Conservation (phyloP, 2,329 filamentous ascomycete species). For the Neofusicoccum umdonicola region DNA sequence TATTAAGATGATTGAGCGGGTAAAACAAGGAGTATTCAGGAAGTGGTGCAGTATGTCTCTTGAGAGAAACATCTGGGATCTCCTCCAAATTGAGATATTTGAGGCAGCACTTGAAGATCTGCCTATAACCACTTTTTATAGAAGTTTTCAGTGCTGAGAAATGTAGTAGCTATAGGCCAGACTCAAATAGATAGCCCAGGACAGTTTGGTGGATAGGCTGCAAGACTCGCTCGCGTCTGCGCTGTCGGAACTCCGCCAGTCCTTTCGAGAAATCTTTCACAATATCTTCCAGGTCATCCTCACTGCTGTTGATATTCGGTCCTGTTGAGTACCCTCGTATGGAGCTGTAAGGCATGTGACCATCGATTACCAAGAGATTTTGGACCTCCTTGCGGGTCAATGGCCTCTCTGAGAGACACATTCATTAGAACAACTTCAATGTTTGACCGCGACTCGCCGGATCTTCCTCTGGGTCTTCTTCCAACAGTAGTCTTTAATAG, state of each 20-base stretch:
- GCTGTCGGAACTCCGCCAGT: not conserved
- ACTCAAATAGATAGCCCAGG: not conserved
- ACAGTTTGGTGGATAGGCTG: not conserved
- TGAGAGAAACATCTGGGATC: too few relatives aligned
- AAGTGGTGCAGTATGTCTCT: too few relatives aligned
- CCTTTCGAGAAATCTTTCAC: not conserved
- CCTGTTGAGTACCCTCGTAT: not conserved
- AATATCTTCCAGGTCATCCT: not conserved
- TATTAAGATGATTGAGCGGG: too few relatives aligned
- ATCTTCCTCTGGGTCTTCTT: not conserved
- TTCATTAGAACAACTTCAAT: not conserved
- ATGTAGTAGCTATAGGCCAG: not conserved
- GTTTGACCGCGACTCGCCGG: not conserved
- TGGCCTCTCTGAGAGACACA: not conserved
- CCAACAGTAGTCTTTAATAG: not conserved
- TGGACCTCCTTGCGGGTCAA: not conserved
- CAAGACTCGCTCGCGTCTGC: rapidly evolving
- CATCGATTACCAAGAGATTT: not conserved
- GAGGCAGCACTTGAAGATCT: not conserved
- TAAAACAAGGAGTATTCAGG: too few relatives aligned
- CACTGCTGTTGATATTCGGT: not conserved
- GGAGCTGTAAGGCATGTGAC: not conserved
- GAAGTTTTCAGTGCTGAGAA: rapidly evolving
- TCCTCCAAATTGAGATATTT: too few relatives aligned
- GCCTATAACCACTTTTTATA: not conserved